Conservation (phyloP, 108 stramenopile species). For the Skeletonema costatum region DNA sequence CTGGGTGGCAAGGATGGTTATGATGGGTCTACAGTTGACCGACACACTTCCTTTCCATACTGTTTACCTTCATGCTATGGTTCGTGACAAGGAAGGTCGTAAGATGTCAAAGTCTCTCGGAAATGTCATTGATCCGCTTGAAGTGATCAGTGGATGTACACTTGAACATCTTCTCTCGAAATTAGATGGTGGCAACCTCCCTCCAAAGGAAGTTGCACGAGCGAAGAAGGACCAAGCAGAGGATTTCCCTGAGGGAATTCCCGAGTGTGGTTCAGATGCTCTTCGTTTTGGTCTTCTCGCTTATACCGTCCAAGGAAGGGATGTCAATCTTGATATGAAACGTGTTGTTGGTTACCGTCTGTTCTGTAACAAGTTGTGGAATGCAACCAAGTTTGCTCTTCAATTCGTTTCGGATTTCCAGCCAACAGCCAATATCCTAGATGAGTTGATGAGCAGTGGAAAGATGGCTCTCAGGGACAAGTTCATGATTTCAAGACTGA, state of each 20-base stretch:
- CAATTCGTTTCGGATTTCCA: conserved; percentile 90
- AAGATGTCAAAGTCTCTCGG: conserved; percentile 99
- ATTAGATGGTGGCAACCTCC: conserved; percentile 94
- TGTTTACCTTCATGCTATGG: conserved; percentile 99
- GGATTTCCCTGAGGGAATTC: conserved; percentile 98
- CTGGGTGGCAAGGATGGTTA: conserved; percentile 99
- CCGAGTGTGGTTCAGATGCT: conserved; percentile 98
- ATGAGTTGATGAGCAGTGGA: conserved; percentile 80
- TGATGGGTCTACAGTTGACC: conserved; percentile 99
- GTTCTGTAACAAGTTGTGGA: conserved; percentile 99
- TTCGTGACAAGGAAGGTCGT: conserved; percentile 98
- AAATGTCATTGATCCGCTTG: conserved; percentile 98
- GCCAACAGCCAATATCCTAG: conserved; percentile 78
- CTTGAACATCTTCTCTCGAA: conserved; percentile 85
- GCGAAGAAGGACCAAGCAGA: conserved; percentile 93
- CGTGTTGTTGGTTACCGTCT: conserved; percentile 96
- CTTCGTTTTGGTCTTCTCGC: conserved; percentile 97
- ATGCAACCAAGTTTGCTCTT: conserved; percentile 93
- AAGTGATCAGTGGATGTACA: conserved; percentile 95
- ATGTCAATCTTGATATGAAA: conserved; percentile 99
- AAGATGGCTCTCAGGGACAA: conserved; percentile 87
- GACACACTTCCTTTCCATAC: conserved; percentile 95
- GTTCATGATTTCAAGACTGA: conserved; percentile 94
- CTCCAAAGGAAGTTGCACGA: conserved; percentile 91
- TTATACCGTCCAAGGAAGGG: conserved; percentile 97